Evolutionary conservation across 805 yeast genomes (phyloP).

Genomic region (Wickerhamia fluorescens): DNA sequence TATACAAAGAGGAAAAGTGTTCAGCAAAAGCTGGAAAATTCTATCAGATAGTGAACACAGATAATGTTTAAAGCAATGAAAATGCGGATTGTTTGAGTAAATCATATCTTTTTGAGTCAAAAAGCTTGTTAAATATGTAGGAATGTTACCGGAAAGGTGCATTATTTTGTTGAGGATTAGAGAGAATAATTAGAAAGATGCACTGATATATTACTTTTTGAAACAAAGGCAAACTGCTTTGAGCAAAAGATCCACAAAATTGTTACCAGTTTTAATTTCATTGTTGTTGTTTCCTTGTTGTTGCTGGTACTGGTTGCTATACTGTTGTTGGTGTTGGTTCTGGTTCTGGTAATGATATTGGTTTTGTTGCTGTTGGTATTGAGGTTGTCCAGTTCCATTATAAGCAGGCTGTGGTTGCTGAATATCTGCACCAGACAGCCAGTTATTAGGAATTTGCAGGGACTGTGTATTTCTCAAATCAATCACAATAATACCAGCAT

Average conservation of each 20-base stretch:
- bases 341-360: conserved; percentile 7
- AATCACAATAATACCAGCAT: conserved; percentile 74
- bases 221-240: conserved; percentile 29
- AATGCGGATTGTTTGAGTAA: no score
- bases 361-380: conserved; percentile 13
- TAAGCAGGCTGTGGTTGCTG: conserved; percentile 13
- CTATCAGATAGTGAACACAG: no score
- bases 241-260: conserved; percentile 21
- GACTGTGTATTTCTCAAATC: conserved; percentile 36
- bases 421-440: conserved; percentile 16
- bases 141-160: no score
- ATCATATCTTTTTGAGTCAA: no score
- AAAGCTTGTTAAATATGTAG: no score
- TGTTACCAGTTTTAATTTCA: conserved; percentile 19
- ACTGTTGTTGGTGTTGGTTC: conserved; percentile 8
- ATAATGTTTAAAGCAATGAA: no score
- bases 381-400: conserved; percentile 11
- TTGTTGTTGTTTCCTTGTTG: conserved; percentile 2
- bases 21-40: no score
- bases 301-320: conserved; percentile 4
- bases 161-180: no score
- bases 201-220: no score
- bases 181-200: no score
- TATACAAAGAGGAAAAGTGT: no score
- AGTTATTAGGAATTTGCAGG: conserved; percentile 25